Conservation (phyloP, 129 eudicot genomes). For the Logfia minima region DNA sequence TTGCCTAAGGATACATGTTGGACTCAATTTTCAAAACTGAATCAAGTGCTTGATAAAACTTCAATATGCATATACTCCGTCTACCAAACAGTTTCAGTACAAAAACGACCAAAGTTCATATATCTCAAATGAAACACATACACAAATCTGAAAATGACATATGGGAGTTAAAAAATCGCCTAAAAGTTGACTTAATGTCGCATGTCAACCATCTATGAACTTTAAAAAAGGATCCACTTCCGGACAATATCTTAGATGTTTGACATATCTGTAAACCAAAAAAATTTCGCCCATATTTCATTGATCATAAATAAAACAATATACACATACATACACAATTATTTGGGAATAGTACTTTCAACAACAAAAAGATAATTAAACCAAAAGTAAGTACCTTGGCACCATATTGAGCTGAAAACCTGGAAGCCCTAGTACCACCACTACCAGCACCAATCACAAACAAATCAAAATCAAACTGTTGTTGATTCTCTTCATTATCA, state of each 20-base stretch:
- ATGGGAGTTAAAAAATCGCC: neutral
- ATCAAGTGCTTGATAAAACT: slow-evolving; percentile 3
- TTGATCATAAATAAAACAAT: too few relatives aligned
- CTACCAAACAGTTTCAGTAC: slow-evolving; percentile 9
- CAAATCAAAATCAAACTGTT: slow-evolving; percentile 83
- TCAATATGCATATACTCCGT: neutral
- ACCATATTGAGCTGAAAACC: slow-evolving; percentile 90
- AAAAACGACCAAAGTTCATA: neutral
- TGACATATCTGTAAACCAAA: too few relatives aligned
- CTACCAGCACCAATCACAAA: slow-evolving; percentile 98
- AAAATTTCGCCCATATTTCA: too few relatives aligned
- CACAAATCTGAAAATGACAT: neutral
- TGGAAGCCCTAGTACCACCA: slow-evolving; percentile 86
- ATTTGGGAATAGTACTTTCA: neutral
- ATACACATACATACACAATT: neutral
- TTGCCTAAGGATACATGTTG: neutral
- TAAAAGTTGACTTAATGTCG: too few relatives aligned
- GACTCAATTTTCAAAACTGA: neutral
- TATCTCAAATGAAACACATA: neutral
- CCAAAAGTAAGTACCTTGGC: slow-evolving; percentile 61
- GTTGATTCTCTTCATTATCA: slow-evolving; percentile 26
- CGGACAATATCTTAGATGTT: too few relatives aligned
- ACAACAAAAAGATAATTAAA: neutral
- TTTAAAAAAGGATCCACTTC: too few relatives aligned
- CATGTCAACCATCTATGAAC: neutral